These are phyloP conservation scores for Torulaspora franciscae DNA, from an alignment of 805 yeast genomes.

Conservation along the genomic window DNA sequence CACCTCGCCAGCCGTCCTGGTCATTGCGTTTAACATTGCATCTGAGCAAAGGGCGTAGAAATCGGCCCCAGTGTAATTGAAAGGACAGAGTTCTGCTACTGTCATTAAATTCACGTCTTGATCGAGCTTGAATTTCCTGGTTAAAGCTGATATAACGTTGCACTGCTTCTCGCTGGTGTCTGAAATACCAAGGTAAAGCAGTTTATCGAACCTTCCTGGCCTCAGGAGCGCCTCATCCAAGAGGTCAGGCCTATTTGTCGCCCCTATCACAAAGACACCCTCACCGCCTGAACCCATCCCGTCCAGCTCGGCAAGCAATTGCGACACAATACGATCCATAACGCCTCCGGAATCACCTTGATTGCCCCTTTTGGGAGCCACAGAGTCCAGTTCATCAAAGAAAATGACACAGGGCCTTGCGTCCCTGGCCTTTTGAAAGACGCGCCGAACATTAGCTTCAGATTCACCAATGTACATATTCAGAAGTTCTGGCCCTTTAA, in stretches of 20 bases:
- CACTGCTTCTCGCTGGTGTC: slow-evolving; percentile 87
- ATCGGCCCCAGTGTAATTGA: slow-evolving; percentile 96
- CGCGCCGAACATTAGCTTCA: slow-evolving; percentile 93
- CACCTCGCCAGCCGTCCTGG: slow-evolving; percentile 72
- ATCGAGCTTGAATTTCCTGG: slow-evolving; percentile 69
- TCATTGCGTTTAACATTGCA: slow-evolving; percentile 95
- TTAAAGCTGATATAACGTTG: slow-evolving; percentile 80
- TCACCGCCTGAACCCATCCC: slow-evolving; percentile 83
- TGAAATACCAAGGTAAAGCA: slow-evolving; percentile 88
- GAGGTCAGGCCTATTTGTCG: slow-evolving; percentile 93
- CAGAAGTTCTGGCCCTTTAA: slow-evolving; percentile 92
- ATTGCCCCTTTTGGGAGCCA: slow-evolving; percentile 97
- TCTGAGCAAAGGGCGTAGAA: slow-evolving; percentile 95
- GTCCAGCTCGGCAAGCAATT: slow-evolving; percentile 87
- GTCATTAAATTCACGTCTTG: slow-evolving; percentile 52
- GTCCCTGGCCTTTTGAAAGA: slow-evolving; percentile 90
- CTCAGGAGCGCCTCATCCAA: slow-evolving; percentile 89
- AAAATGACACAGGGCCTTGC: slow-evolving; percentile 97
- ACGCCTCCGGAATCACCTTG: slow-evolving; percentile 99
- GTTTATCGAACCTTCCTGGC: slow-evolving; percentile 93
- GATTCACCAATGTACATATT: slow-evolving; percentile 99
- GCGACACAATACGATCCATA: slow-evolving; percentile 97
- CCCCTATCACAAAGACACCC: slow-evolving; percentile 98
- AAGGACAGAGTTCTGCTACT: slow-evolving; percentile 71
- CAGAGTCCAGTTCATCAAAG: slow-evolving; percentile 96